Conservation (phyloP, 257 asterid genomes). For the Lycium barbarum region DNA sequence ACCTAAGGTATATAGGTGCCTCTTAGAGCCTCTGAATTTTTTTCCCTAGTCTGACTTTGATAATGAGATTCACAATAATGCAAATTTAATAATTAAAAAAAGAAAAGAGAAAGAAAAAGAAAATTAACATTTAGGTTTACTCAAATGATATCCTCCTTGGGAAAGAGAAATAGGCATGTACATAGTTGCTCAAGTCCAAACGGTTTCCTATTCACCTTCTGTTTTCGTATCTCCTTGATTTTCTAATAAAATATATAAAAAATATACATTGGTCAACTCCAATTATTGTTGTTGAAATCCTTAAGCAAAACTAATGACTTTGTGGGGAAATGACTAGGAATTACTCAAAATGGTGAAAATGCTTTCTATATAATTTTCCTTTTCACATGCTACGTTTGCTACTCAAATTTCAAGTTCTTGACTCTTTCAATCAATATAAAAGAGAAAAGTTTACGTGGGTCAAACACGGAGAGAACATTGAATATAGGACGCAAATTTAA, state of each 20-base stretch:
- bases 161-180: not conserved
- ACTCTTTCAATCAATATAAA: too few species aligned
- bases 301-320: not conserved
- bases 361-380: not conserved
- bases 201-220: not conserved
- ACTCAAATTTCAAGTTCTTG: not conserved
- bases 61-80: too few species aligned
- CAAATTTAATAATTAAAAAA: too few species aligned
- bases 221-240: not conserved
- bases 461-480: too few species aligned
- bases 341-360: not conserved
- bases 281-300: not conserved
- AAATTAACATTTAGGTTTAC: too few species aligned
- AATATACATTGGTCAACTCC: not conserved
- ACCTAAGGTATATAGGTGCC: too few species aligned
- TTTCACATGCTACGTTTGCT: not conserved
- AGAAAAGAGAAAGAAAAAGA: too few species aligned
- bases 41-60: too few species aligned
- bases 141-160: not conserved
- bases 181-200: constrained; percentile 15
- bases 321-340: not conserved
- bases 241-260: not conserved
- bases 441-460: too few species aligned
- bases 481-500: too few species aligned
- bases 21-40: too few species aligned